Percentiles rank a stretch among this genome's conserved stretches.
phyloP scores from a whole-genome alignment of 2,329 filamentous ascomycete genomes.

The Aureobasidium mangrovei region DNA sequence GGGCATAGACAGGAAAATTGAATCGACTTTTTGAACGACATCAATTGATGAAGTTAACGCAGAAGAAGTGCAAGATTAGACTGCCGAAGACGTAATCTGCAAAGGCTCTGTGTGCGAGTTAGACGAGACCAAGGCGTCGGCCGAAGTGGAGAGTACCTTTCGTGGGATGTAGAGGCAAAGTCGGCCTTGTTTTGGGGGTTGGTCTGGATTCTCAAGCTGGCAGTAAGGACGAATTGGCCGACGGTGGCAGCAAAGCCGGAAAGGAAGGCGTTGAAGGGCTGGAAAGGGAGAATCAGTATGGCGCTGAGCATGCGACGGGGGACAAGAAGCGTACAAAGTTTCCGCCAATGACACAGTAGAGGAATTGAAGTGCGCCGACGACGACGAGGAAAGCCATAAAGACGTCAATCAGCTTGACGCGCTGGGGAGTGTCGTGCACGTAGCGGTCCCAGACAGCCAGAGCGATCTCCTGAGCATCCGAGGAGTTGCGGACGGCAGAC shows the following conservation, averaged over 20 bases:
- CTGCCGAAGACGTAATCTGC: conserved; percentile 94
- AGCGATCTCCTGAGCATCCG: conserved; percentile 50
- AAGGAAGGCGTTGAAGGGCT: conserved; percentile 99
- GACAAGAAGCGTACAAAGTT: conserved; percentile 67
- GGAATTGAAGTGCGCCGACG: conserved; percentile 83
- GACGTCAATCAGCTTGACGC: conserved; percentile 81
- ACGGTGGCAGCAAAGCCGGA: conserved; percentile 91
- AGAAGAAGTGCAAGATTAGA: conserved; percentile 95
- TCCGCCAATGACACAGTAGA: conserved; percentile 83
- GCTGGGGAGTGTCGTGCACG: conserved; percentile 70
- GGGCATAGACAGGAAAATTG: conserved; percentile 5
- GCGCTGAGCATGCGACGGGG: background rate
- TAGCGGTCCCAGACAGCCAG: conserved; percentile 70
- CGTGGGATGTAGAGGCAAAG: conserved; percentile 67
- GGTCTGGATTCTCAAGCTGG: conserved; percentile 84
- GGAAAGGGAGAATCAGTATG: conserved; percentile 17
- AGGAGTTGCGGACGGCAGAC: conserved; percentile 18
- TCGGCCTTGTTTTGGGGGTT: conserved; percentile 71
- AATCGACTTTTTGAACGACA: conserved; percentile 1
- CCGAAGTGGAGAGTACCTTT: conserved; percentile 50
- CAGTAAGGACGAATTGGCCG: conserved; percentile 93
- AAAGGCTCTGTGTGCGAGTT: conserved; percentile 59
- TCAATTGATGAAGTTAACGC: conserved; percentile 98
- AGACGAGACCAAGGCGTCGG: background rate
- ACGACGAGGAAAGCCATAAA: conserved; percentile 83